Evolutionary conservation across 306 rosid genomes (phyloP), one percentile per base, ranked within the genome.

Genomic region (Vicia faba): DNA sequence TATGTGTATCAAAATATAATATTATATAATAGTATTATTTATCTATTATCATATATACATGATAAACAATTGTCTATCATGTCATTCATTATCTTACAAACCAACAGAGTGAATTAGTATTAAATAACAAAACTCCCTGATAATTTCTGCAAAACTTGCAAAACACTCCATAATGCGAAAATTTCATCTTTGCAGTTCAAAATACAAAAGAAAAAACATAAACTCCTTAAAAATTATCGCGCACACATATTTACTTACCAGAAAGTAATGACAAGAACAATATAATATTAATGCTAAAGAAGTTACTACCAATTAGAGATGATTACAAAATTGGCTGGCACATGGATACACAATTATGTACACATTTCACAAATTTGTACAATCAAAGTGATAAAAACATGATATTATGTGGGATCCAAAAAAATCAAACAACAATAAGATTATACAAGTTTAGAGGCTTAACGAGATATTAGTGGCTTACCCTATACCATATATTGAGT

Each of bases 291-390:
- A 57, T 57, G 33, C 60, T 13, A 14, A 35, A 58, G 14, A 33
- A 35, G 9, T 57, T 41, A 59, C 63, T 46, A n/a, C 15, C 9
- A 45, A 3, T 7, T 29, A 14, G 15, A 77, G 35, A 70, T 8
- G 18, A 57, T 20, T 53, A 66, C 66, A 72, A 43, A 51, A 41
- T 25, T 16, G 2, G 11, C 15, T 16, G 2, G 11, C 15, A 35
- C 0, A 4, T 20, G 28, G 2, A 26, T 10, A 20, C 14, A 26
- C 13, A 44, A 38, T 36, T 9, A 33, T 8, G 15, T 35, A 65
- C 44, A 77, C 4, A 39, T 57, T 41, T 18, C 38, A 71, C 66
- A 29, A 41, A 35, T 20, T 12, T 51, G 66, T 51, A 66, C 70
- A 76, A 62, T 56, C 59, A 39, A 4, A 35, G 14, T 44, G 33